Percentiles rank a stretch among this genome's conserved stretches.
These are phyloP conservation scores for Fusarium denticulatum DNA, from an alignment of 2,329 filamentous ascomycete genomes.

Conservation along the genomic window DNA sequence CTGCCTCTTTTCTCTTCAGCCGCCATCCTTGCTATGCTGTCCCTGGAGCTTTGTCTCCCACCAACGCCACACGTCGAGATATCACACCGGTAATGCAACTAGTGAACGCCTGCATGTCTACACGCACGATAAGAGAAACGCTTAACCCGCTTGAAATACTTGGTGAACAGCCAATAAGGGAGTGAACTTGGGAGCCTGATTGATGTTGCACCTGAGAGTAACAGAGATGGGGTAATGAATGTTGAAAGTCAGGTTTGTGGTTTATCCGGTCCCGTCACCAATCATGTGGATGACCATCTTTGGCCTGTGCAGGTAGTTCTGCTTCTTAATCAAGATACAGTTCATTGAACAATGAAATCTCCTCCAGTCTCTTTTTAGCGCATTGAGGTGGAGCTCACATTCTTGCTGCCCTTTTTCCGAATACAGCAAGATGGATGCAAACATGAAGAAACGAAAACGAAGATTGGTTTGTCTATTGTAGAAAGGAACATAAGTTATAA, in stretches of 20 bases:
- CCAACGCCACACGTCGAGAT: background rate
- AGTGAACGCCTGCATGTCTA: background rate
- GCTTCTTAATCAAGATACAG: background rate
- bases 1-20: background rate
- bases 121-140: background rate
- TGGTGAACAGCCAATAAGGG: rapidly evolving
- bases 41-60: rapidly evolving
- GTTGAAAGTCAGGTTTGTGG: background rate
- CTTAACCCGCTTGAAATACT: rapidly evolving
- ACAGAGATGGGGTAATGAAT: rapidly evolving
- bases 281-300: background rate
- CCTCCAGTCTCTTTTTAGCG: too few species aligned
- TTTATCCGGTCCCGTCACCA: background rate
- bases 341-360: too few species aligned
- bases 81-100: background rate
- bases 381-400: too few species aligned
- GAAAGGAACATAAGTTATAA: too few species aligned
- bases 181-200: background rate
- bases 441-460: background rate
- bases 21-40: rapidly evolving
- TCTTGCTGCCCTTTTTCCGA: rapidly evolving
- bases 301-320: background rate
- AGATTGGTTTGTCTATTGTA: too few species aligned
- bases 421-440: background rate
- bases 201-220: background rate